Evolutionary conservation across 805 yeast species (phyloP).

Genomic region (Candida wancherniae): DNA sequence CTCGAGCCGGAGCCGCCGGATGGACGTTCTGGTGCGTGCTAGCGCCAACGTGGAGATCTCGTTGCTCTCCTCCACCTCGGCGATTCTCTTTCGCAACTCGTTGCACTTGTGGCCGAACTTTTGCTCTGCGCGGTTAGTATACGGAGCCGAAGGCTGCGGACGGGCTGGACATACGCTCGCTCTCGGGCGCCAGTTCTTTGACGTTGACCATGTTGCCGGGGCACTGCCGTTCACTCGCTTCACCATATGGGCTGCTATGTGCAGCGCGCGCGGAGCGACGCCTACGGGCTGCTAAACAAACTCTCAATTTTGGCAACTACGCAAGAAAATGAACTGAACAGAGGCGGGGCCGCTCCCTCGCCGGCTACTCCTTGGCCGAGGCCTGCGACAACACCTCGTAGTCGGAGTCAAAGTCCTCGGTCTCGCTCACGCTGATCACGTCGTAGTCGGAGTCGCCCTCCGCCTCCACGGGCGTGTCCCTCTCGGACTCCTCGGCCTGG

Average conservation of each 20-base stretch:
- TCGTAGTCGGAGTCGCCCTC: conserved; percentile 29
- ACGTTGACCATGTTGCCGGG: conserved; percentile 14
- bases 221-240: no score
- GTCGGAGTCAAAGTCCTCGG: conserved; percentile 28
- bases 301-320: no score
- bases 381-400: conserved; percentile 34
- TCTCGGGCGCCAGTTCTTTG: conserved; percentile 29
- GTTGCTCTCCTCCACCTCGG: conserved; percentile 71
- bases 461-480: conserved; percentile 6
- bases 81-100: conserved; percentile 64
- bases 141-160: not conserved
- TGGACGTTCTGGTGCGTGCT: conserved; percentile 67
- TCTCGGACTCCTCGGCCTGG: not conserved
- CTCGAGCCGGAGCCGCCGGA: conserved; percentile 77
- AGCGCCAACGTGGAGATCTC: conserved; percentile 73
- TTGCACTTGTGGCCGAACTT: conserved; percentile 60
- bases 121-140: conserved; percentile 26
- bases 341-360: no score
- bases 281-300: no score
- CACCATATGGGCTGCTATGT: no score
- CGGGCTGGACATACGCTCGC: conserved; percentile 31
- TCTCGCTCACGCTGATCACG: conserved; percentile 29
- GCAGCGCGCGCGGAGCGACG: no score
- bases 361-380: no score
- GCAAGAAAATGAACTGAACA: no score